A percentile compares a stretch with the other conserved stretches of the same genome.
phyloP scores from a whole-genome alignment of 1,139 yeast genomes.

The Yamadazyma diddensiae region DNA sequence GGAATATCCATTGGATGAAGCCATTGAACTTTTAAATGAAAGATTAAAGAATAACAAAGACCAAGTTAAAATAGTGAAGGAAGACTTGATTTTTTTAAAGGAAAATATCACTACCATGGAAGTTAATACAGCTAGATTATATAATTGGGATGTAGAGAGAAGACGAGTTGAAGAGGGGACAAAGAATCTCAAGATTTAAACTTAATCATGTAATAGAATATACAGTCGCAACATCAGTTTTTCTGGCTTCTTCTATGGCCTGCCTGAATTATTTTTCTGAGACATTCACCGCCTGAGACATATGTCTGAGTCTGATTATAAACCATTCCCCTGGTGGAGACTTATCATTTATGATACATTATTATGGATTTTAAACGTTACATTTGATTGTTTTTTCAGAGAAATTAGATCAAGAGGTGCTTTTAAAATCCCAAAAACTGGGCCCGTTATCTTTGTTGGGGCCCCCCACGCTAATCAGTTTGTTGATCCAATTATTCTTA shows the following conservation, averaged over 20 bases:
- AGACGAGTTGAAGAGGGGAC: constrained; percentile 50
- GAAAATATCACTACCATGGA: constrained; percentile 97
- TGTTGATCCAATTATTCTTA: constrained; percentile 82
- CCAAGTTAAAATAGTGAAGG: constrained; percentile 61
- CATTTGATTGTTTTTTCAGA: constrained; percentile 68
- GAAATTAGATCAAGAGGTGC: constrained; percentile 92
- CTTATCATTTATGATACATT: constrained; percentile 46
- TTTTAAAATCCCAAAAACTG: constrained; percentile 74
- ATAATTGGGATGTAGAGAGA: constrained; percentile 94
- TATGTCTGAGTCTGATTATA: constrained; percentile 10
- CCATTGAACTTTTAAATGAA: constrained; percentile 61
- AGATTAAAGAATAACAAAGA: constrained; percentile 64
- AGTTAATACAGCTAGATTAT: constrained; percentile 92
- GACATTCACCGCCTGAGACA: too few species aligned
- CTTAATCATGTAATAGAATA: not conserved
- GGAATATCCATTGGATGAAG: constrained; percentile 89
- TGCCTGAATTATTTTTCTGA: too few species aligned
- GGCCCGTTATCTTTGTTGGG: constrained; percentile 91
- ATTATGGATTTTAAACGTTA: constrained; percentile 44
- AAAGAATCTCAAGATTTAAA: constrained; percentile 20
- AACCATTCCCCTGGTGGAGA: constrained; percentile 27
- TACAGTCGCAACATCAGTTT: too few species aligned
- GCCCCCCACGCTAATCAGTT: constrained; percentile 98
- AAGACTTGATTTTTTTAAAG: constrained; percentile 83
- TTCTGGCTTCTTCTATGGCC: too few species aligned